Base-by-base conservation (phyloP, 2,329 filamentous ascomycete species). In the Allantophomopsis lycopodina region DNA sequence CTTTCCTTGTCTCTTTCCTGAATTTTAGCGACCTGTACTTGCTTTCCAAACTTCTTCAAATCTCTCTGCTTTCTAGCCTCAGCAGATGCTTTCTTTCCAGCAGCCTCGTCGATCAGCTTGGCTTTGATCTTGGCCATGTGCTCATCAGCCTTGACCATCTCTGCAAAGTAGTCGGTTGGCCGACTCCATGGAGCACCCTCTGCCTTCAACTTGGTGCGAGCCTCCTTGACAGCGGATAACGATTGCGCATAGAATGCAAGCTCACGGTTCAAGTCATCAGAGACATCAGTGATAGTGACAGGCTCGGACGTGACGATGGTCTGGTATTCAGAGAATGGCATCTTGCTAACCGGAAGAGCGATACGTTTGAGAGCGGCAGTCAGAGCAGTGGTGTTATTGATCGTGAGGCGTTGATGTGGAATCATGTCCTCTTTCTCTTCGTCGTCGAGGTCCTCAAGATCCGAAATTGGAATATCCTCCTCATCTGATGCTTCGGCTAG, bases 41-140 rank as follows among this genome's bases (percentile, higher is more conserved):
- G 85, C 68, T 98, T 98, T 59, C 91, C 91, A 58, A 96, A 98
- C 66, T 96, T 98, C 78, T 95, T 96, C 54, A 96, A 69, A 60
- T 98, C 91, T 47, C 91, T 73, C 66, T 89, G 80, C 64, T 87
- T 87, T 58, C 87, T 76, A 6, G 91, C 91, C 61, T 98, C 91
- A 17, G 83, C 79, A 20, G 86, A 75, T 1, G 91, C 89, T 68
- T 94, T 94, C 71, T 94, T 94, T 45, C 77, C 71, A 10, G 89
- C 84, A 0, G 89, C 91, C 55, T 93, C 86, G 54, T 96, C 88
- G 46, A 94, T 73, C 53, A 96, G 68, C 71, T 93, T 94, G 55
- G 80, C 76, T 70, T 93, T 93, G 58, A 98, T 84, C 70, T 84
- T 88, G 58, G 84, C 84, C 91, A 98, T 98, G 61, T 95, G 91